These are phyloP conservation scores for Avicennia marina DNA, from an alignment of 257 asterid genomes.

Conservation along the genomic window DNA sequence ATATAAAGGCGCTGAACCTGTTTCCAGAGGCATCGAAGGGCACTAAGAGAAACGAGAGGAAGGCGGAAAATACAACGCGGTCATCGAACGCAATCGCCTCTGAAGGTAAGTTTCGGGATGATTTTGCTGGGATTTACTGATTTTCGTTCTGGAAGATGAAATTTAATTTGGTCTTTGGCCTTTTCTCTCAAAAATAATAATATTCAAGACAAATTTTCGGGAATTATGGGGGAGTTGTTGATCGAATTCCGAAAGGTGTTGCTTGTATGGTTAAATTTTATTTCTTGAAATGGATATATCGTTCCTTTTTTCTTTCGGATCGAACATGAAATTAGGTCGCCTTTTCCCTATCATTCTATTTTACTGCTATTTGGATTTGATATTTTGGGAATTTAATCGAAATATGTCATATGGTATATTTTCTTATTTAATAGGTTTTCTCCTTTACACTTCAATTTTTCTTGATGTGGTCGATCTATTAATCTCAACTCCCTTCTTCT, in stretches of 20 bases:
- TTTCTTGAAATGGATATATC: no score
- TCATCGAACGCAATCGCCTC: background rate
- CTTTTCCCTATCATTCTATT: no score
- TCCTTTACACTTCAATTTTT: background rate
- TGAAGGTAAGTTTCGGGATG: constrained; percentile 15
- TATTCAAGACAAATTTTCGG: no score
- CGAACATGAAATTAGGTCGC: no score
- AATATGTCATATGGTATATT: no score
- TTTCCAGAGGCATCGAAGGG: constrained; percentile 16
- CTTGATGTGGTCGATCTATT: background rate
- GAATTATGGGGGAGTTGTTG: no score
- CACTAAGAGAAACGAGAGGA: background rate
- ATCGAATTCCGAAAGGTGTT: no score
- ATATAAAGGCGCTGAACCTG: background rate
- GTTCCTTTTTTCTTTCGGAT: no score
- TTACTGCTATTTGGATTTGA: no score
- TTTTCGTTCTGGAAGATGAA: background rate
- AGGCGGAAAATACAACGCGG: background rate
- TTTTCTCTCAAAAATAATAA: no score
- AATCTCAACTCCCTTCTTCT: background rate
- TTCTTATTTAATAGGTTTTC: background rate
- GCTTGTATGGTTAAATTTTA: no score
- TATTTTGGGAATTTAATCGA: background rate
- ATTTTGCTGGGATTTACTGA: background rate
- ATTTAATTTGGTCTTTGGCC: background rate